phyloP scores from a whole-genome alignment of 257 asterid genomes.

The Solanum raphanifolium region DNA sequence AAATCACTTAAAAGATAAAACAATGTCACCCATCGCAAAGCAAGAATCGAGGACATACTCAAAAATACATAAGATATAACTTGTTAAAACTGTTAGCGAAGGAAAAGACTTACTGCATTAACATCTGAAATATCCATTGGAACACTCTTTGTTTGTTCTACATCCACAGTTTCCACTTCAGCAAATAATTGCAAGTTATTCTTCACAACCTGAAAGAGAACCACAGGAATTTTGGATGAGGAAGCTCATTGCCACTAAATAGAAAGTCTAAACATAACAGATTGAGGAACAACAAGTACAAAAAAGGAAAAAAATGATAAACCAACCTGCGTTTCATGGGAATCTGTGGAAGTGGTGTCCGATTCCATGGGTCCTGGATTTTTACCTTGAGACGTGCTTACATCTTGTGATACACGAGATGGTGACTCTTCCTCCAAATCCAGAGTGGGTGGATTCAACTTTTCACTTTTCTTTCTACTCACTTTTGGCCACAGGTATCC shows the following conservation, averaged over 20 bases:
- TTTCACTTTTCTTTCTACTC: slow-evolving; percentile 20
- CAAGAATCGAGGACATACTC: background rate
- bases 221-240: background rate
- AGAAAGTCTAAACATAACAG: background rate
- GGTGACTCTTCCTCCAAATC: slow-evolving; percentile 17
- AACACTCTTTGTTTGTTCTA: slow-evolving; percentile 14
- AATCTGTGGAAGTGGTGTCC: slow-evolving; percentile 19
- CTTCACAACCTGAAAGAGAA: slow-evolving; percentile 26
- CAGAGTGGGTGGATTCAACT: slow-evolving; percentile 15
- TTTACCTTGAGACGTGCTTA: slow-evolving; percentile 28
- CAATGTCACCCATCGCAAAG: background rate
- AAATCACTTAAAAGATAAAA: background rate
- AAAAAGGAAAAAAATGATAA: background rate
- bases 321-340: slow-evolving; percentile 35
- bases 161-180: slow-evolving; percentile 26
- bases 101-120: slow-evolving; percentile 29
- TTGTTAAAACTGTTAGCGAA: background rate
- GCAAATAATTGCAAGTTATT: slow-evolving; percentile 20
- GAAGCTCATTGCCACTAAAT: background rate
- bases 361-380: slow-evolving; percentile 22
- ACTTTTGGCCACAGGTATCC: slow-evolving; percentile 59
- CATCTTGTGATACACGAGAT: slow-evolving; percentile 29
- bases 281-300: background rate
- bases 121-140: slow-evolving; percentile 19
- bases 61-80: background rate